Evolutionary conservation across 1,284 basidiomycete genomes (phyloP), one percentile per base, ranked within the genome.

Genomic region (Cutaneotrichosporon curvatum): DNA sequence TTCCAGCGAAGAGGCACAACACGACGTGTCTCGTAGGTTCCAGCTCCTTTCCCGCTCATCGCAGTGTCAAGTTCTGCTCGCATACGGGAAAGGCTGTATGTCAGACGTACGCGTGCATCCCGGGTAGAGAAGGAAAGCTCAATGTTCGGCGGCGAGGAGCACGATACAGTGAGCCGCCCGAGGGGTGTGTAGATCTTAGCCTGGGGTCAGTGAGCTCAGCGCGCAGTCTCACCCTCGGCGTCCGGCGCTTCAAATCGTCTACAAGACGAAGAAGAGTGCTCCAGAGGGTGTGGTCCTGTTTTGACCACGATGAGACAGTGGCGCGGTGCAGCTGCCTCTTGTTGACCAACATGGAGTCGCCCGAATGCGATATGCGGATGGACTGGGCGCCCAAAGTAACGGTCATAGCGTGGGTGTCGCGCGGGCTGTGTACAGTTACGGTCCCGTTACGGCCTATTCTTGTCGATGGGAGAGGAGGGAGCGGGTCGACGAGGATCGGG

Each of bases 61-160:
- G 42, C 8, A 28, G 51, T 53, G 12, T 56, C 55, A 15, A 61
- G 25, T 8, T 34, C 36, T 2, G 56, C 37, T 45, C 53, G 43
- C 10, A 25, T 20, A 2, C n/a, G 14, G 1, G 31, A 25, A 23
- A 52, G 47, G n/a, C 56, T 56, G 47, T 63, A 61, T 2, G 47
- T 42, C 2, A 56, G 11, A 2, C 57, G 53, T 9, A 56, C 51
- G 25, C 47, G 47, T 19, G 43, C 41, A 16, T 36, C 28, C 14
- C n/a, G 20, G 32, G 53, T 2, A 22, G 28, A 32, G 31, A 60
- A 65, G 9, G 45, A 48, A 3, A 68, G 45, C 12, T 61, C 50
- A 14, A 67, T 44, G 43, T 70, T 64, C 2, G 67, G 64, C 21
- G 63, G 64, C 8, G 43, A 41, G 4, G 58, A 62, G 43, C 65